A percentile compares a stretch with the other conserved stretches of the same genome.
Conservation (phyloP, 768 basidiomycete species). For the Zangia roseola region DNA sequence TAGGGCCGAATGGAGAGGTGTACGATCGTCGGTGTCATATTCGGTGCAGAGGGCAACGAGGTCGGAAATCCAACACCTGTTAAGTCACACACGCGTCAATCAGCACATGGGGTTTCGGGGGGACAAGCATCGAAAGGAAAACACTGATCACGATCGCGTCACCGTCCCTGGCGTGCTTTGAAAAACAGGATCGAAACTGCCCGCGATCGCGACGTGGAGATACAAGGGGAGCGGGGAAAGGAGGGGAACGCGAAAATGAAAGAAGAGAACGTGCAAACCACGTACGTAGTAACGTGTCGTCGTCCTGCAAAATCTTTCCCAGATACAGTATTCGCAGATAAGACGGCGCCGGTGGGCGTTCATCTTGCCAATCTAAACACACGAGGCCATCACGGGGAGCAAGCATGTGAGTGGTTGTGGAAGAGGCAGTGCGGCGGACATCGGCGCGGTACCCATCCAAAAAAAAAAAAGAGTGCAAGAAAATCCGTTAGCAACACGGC, state of each 20-base stretch:
- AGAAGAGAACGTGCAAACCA: neutral
- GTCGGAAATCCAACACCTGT: slow-evolving; percentile 34
- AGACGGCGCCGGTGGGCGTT: slow-evolving; percentile 73
- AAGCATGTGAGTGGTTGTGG: neutral
- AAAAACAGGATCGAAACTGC: neutral
- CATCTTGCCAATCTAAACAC: slow-evolving; percentile 69
- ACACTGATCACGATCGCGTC: no score
- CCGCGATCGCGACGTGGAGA: slow-evolving; percentile 1
- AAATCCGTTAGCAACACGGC: slow-evolving; percentile 4
- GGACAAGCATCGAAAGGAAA: neutral
- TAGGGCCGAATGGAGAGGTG: slow-evolving; percentile 71
- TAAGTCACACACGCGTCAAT: slow-evolving; percentile 1
- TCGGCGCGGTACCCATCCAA: neutral
- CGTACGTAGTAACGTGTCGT: slow-evolving; percentile 70
- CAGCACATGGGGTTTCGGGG: neutral
- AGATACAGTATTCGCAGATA: slow-evolving; percentile 75
- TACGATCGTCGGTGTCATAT: slow-evolving; percentile 56
- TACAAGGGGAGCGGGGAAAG: neutral
- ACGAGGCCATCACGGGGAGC: no score
- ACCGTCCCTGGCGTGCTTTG: neutral
- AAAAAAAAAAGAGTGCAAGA: neutral
- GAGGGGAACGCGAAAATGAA: neutral
- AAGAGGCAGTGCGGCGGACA: neutral
- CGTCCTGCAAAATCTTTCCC: slow-evolving; percentile 81
- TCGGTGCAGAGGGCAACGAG: slow-evolving; percentile 28